Evolutionary conservation across 805 yeast genomes (phyloP), one percentile per base, ranked within the genome.

Genomic region (Saitoella complicata): DNA sequence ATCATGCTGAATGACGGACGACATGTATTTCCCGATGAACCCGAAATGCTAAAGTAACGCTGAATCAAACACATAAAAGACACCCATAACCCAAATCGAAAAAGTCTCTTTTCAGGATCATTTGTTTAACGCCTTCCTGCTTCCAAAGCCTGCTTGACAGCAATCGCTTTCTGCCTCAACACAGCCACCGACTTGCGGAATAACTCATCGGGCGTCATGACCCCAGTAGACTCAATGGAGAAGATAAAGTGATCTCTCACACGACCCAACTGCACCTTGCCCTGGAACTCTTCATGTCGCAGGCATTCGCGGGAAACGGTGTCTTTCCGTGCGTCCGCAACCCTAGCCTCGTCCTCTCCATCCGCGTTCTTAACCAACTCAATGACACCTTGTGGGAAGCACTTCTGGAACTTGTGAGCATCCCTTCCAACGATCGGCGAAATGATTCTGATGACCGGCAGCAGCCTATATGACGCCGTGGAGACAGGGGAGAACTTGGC

Each of bases 401-500:
- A 88, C 55, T 75, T 73, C 62, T 82, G 85, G 64, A 91, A 84
- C 56, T 75, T 80, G 45, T 65, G 58, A 2, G 96, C 97, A 42
- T 73, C 72, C 6, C 70, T 75, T 5, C 95, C 96, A 0, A 64
- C 66, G 47, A 91, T 83, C 41, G 88, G 84, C 11, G 63, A 63
- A 37, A 67, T 60, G 44, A 91, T 85, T 50, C 80, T 77, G 54
- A 87, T 87, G 30, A 75, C 79, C 10, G 98, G 98, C 67, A 91
- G 64, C 58, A 91, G 70, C 64, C 98, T 74, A 66, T 91, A 91
- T 9, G 95, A 83, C 2, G 98, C 96, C 9, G 98, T 91, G 11
- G 94, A 75, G 7, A 91, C 98, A 5, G 98, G 98, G 6, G 96
- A 85, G 61, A 84, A 91, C 64, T 91, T 91, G 48, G 98, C 96